Base-by-base conservation (phyloP, 2,329 filamentous ascomycete species). In the Paracoccidioides lutzii region DNA sequence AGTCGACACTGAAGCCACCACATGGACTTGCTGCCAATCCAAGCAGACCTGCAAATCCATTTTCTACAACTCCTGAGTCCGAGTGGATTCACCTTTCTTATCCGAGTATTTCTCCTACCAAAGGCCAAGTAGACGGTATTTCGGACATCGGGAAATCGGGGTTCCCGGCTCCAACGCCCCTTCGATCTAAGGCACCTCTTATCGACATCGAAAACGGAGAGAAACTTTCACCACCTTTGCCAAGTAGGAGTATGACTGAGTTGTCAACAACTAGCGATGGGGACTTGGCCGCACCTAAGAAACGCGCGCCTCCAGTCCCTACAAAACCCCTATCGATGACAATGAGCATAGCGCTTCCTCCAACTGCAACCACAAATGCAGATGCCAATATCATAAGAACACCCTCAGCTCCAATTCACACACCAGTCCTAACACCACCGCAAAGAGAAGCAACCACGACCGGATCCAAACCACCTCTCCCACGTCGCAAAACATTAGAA, bases 41-140 rank as follows among this genome's bases (percentile, higher is more conserved):
- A 1, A 78, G 81, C 37, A 81, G 88, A 50, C 81, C 82, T 10
- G 81, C 86, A 0, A 97, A 97, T 64, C 93, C 93, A 0, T 97
- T 94, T 68, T 79, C 78, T 1, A 75, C 79, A 0, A 83, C 80
- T 1, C 78, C 84, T 37, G 88, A 95, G 68, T 81, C 85, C 8
- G 90, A 96, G 64, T 97, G 93, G 93, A 82, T 95, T 30, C 54
- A 65, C 38, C 57, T 63, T n/a, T 55, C 62, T 30, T 58, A 50
- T 40, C 58, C 60, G 3, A 43, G 37, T 9, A 48, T 32, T 7
- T 52, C 56, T 37, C 55, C 40, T 30, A 57, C 38, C 42, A 57
- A 60, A 54, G 55, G 56, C 32, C 30, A 61, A 58, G 38, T 59
- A 55, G 44, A n/a, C 53, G 51, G 53, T 32, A 37, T 15, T 33